These are phyloP conservation scores for Musa troglodytarum DNA, from an alignment of 176 grass and related monocot species.

Conservation along the genomic window DNA sequence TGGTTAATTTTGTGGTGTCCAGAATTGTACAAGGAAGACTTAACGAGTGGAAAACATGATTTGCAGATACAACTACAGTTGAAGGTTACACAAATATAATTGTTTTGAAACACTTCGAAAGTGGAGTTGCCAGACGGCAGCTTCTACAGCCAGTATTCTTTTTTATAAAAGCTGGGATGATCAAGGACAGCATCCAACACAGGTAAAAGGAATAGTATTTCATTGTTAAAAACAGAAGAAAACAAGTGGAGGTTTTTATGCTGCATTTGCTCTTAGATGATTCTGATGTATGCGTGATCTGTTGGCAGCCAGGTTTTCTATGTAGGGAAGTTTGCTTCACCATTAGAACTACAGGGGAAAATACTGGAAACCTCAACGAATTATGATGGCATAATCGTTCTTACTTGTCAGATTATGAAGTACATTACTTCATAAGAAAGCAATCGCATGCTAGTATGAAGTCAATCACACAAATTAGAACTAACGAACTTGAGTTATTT, in stretches of 20 bases:
- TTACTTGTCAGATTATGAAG: background rate
- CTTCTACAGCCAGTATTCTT: slow-evolving; percentile 51
- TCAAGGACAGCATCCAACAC: slow-evolving; percentile 73
- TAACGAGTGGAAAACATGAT: too few species aligned
- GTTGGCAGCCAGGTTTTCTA: background rate
- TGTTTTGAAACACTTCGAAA: slow-evolving; percentile 42
- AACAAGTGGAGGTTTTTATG: background rate
- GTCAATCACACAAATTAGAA: too few species aligned
- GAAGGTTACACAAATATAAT: too few species aligned
- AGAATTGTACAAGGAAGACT: too few species aligned
- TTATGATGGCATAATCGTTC: background rate
- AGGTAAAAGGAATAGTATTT: slow-evolving; percentile 31
- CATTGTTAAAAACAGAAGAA: background rate
- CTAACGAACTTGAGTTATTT: too few species aligned
- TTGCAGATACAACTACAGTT: too few species aligned
- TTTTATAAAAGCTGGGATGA: slow-evolving; percentile 85
- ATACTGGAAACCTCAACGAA: background rate
- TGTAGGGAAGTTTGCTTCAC: background rate
- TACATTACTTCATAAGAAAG: background rate
- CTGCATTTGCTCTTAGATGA: too few species aligned
- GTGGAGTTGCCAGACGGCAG: slow-evolving; percentile 71
- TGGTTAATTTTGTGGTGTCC: too few species aligned
- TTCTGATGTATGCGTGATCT: too few species aligned
- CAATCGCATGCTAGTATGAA: too few species aligned
- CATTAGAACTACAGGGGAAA: background rate